Conservation (phyloP, 2,329 filamentous ascomycete genomes). For the Aspergillus terreus region DNA sequence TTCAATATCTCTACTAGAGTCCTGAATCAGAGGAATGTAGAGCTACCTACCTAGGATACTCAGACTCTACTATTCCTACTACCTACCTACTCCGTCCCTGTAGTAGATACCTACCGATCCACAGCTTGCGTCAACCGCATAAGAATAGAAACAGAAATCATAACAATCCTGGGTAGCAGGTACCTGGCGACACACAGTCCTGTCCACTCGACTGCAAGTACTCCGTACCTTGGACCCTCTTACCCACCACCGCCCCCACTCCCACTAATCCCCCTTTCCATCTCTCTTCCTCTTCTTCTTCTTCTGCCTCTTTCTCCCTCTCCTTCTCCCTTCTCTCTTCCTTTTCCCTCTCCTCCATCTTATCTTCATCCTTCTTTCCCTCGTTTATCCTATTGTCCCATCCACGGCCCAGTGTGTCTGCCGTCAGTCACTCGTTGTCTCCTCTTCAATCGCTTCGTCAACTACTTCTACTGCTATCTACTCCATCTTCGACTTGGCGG, state of each 20-base stretch:
- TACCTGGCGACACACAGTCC: background rate
- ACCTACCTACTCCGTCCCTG: too few species aligned
- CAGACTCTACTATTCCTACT: too few species aligned
- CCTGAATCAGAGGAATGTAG: too few species aligned
- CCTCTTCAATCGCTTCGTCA: slow-evolving; percentile 1
- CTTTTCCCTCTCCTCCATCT: slow-evolving; percentile 12
- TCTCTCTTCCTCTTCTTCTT: background rate
- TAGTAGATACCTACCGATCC: too few species aligned
- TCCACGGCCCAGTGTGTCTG: slow-evolving; percentile 15
- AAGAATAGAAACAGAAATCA: background rate
- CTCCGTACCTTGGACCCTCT: background rate
- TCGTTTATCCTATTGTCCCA: slow-evolving; percentile 8
- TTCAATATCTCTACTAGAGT: too few species aligned
- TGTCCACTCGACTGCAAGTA: background rate
- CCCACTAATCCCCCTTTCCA: background rate
- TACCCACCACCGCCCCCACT: background rate
- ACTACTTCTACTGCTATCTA: background rate
- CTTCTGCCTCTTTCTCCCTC: slow-evolving; percentile 5
- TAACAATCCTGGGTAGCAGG: background rate
- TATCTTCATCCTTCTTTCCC: slow-evolving; percentile 4
- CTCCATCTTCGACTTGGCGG: slow-evolving; percentile 5
- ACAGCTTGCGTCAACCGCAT: background rate
- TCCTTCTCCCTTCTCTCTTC: slow-evolving; percentile 9
- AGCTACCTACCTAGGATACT: too few species aligned
- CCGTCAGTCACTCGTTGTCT: slow-evolving; percentile 23